Evolutionary conservation across 805 yeast genomes (phyloP).

Genomic region (Yamadazyma laniorum): DNA sequence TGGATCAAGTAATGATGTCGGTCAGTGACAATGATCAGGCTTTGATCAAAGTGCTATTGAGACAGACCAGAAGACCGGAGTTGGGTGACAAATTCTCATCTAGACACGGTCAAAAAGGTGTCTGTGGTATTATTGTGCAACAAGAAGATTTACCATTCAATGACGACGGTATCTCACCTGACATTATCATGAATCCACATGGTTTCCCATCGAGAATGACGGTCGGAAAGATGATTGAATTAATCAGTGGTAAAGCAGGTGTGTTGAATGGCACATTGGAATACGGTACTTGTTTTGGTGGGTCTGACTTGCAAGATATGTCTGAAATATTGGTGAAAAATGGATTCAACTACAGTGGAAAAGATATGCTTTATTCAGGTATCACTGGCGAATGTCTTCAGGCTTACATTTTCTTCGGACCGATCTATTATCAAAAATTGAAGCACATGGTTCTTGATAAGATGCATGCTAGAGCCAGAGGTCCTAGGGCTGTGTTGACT

Average conservation of each 20-base stretch:
- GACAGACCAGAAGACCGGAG: constrained; percentile 97
- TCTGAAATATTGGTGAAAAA: constrained; percentile 82
- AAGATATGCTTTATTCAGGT: constrained; percentile 96
- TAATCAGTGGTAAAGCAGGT: constrained; percentile 96
- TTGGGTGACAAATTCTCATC: constrained; percentile 96
- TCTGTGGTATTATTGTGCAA: constrained; percentile 95
- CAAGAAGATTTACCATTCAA: constrained; percentile 97
- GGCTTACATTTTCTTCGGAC: constrained; percentile 98
- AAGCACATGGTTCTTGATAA: constrained; percentile 99
- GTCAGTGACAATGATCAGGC: constrained; percentile 95
- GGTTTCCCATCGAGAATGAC: constrained; percentile 99
- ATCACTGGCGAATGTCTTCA: constrained; percentile 96
- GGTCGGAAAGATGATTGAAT: constrained; percentile 96
- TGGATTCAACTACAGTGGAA: constrained; percentile 93
- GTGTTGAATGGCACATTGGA: constrained; percentile 87
- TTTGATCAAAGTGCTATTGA: constrained; percentile 80
- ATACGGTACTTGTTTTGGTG: constrained; percentile 98
- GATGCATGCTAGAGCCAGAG: constrained; percentile 99
- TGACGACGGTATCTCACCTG: constrained; percentile 90
- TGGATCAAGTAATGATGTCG: constrained; percentile 97
- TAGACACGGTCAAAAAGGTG: constrained; percentile 99
- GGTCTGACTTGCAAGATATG: constrained; percentile 95
- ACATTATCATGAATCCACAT: constrained; percentile 97
- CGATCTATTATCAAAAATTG: constrained; percentile 95
- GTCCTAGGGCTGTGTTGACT: constrained; percentile 96